phyloP scores from a whole-genome alignment of 163 green algal genomes.

The Botryococcus braunii region DNA sequence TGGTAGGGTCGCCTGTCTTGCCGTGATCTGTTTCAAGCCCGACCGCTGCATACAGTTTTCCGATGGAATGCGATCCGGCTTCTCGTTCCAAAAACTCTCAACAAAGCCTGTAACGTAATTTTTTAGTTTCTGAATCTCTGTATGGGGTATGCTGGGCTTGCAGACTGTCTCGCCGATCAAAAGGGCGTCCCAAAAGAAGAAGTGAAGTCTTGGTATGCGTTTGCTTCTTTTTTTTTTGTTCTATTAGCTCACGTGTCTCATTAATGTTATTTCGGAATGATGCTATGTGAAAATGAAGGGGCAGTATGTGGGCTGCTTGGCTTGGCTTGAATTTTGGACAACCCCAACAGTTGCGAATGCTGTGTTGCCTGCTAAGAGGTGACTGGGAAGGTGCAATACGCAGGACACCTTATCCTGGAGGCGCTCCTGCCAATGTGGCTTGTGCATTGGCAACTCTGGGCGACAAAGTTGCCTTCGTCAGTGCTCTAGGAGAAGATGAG shows the following conservation, averaged over 20 bases:
- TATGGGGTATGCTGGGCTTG: too few species aligned
- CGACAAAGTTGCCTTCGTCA: slow-evolving; percentile 50
- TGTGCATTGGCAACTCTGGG: slow-evolving; percentile 56
- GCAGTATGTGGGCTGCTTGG: too few species aligned
- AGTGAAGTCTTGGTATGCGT: slow-evolving; percentile 58
- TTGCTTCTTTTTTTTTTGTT: neutral
- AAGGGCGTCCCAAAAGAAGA: slow-evolving; percentile 58
- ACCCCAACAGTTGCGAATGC: neutral
- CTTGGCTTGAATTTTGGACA: too few species aligned
- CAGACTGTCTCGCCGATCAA: slow-evolving; percentile 79
- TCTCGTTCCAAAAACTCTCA: neutral
- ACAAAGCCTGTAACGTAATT: neutral
- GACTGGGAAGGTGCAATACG: neutral
- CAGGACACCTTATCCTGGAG: slow-evolving; percentile 75
- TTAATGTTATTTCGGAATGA: too few species aligned
- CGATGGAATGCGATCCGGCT: neutral
- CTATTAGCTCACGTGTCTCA: too few species aligned
- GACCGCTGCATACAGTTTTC: neutral
- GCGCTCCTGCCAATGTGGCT: slow-evolving; percentile 77
- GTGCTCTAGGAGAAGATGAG: slow-evolving; percentile 65
- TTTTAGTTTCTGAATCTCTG: neutral
- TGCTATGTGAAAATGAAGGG: too few species aligned
- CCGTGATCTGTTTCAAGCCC: neutral
- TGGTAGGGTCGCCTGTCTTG: slow-evolving; percentile 27
- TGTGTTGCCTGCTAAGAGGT: neutral